Evolutionary conservation across 2,329 filamentous ascomycete genomes (phyloP), one percentile per base, ranked within the genome.

Genomic region (Grosmannia serpens): DNA sequence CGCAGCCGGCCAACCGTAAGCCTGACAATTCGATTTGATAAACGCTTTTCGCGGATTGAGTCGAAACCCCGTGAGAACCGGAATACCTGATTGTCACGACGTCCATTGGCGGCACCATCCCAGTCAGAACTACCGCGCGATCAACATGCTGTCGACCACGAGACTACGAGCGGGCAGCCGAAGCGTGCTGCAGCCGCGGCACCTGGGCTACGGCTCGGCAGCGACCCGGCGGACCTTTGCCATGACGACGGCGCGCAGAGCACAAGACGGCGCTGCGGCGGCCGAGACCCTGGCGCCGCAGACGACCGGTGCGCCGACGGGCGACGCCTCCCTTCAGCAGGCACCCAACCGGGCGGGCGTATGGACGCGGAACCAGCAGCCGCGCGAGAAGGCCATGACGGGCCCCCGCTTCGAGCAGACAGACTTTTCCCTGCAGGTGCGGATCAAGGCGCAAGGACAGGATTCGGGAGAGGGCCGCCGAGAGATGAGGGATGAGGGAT

Each of bases 341-440:
- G 89, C 92, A 35, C 94, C 94, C 26, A 99, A 99, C 78, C 84
- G 91, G 62, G 75, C 78, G 60, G 82, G 75, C 7, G 81, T 89
- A 61, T 99, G 94, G 94, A 90, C 89, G 62, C 77, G 83, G 69
- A 95, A 84, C 75, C 94, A 99, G 80, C 83, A 84, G 73, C 84
- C 90, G 46, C 81, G 92, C 67, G 81, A 83, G 57, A 74, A 84
- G 72, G 94, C 91, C 57, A 99, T 99, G 92, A 84, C 85, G 49
- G 94, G 94, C 49, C 94, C 94, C 64, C 81, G 92, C 66, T 99
- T 99, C 69, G 94, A 99, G 79, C 92, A 97, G 83, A 97, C 90
- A 38, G 89, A 95, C 68, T 92, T 97, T 75, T 84, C 86, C 66
- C 76, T 87, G 65, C 94, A 99, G 88, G 92, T 96, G 78, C 22